Percentiles rank a stretch among this genome's conserved stretches.
Conservation (phyloP, 352 stramenopile genomes). For the Pythium myriotylum region DNA sequence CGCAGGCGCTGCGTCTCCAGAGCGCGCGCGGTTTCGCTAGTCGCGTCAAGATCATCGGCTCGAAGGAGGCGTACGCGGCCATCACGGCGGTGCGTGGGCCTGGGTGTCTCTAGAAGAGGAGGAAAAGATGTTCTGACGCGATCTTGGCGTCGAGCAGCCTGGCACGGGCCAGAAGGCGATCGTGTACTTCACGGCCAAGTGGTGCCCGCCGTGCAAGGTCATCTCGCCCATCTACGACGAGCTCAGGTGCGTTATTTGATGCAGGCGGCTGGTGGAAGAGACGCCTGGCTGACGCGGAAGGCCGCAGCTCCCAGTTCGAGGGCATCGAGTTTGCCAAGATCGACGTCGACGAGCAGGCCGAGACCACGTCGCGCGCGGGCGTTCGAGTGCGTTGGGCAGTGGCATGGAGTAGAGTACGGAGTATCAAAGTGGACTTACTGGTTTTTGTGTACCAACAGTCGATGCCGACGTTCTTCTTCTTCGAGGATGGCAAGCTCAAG, state of each 20-base stretch:
- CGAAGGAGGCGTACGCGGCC: slow-evolving; percentile 71
- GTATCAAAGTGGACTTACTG: background rate
- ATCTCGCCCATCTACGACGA: slow-evolving; percentile 89
- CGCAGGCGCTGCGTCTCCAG: slow-evolving; percentile 29
- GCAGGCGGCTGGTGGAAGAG: background rate
- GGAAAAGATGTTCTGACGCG: background rate
- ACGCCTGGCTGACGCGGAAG: background rate
- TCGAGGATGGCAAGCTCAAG: slow-evolving; percentile 78
- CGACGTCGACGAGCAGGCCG: slow-evolving; percentile 83
- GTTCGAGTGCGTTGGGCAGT: slow-evolving; percentile 57
- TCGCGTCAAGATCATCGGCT: slow-evolving; percentile 76
- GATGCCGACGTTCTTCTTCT: slow-evolving; percentile 90
- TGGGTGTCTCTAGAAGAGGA: background rate
- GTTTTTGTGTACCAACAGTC: slow-evolving; percentile 40
- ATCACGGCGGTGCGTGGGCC: slow-evolving; percentile 53
- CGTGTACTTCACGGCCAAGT: slow-evolving; percentile 91
- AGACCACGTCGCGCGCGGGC: slow-evolving; percentile 76
- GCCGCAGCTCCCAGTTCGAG: slow-evolving; percentile 52
- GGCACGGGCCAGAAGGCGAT: slow-evolving; percentile 72
- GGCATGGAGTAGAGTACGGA: background rate
- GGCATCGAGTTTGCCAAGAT: slow-evolving; percentile 86
- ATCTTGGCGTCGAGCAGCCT: slow-evolving; percentile 31
- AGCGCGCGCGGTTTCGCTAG: slow-evolving; percentile 42
- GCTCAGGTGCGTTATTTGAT: slow-evolving; percentile 64
- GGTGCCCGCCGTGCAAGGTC: slow-evolving; percentile 92